These are phyloP conservation scores for Ceriops decandra DNA, from an alignment of 345 rosid genomes.

Conservation along the genomic window DNA sequence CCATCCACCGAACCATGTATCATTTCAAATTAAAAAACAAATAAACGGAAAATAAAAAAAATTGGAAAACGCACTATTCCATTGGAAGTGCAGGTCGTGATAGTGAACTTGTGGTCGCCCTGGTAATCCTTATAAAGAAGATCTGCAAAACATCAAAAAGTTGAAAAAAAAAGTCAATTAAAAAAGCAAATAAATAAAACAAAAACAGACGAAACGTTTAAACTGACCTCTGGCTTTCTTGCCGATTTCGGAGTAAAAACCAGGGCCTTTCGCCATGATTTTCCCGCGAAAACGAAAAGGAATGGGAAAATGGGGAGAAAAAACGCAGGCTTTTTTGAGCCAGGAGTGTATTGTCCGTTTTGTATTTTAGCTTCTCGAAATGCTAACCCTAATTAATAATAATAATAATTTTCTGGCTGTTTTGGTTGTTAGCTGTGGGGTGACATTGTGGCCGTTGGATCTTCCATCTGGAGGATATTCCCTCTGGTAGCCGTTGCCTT, in stretches of 20 bases:
- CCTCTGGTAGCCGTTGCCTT: constrained; percentile 22
- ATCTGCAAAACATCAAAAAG: constrained; percentile 38
- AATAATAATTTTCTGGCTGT: constrained; percentile 7
- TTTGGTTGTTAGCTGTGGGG: background rate
- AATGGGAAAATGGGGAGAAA: background rate
- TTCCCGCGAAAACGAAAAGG: constrained; percentile 20
- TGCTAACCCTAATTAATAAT: background rate
- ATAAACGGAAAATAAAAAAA: background rate
- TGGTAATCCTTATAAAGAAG: constrained; percentile 87
- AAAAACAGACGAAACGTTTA: background rate
- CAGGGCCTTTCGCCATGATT: constrained; percentile 91
- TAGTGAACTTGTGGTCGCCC: constrained; percentile 82
- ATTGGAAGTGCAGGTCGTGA: constrained; percentile 64
- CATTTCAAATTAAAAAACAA: background rate
- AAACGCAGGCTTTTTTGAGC: background rate
- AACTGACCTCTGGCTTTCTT: constrained; percentile 78
- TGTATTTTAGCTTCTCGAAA: background rate
- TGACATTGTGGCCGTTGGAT: constrained; percentile 30
- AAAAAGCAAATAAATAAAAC: background rate
- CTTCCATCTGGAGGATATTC: background rate
- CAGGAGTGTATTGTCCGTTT: background rate
- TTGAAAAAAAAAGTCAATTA: background rate
- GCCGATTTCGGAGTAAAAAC: constrained; percentile 89
- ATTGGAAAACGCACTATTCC: constrained; percentile 62
- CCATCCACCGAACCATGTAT: background rate